These are phyloP conservation scores for Wilhelminamyces savonicus DNA, from an alignment of 805 yeast genomes.

Conservation along the genomic window DNA sequence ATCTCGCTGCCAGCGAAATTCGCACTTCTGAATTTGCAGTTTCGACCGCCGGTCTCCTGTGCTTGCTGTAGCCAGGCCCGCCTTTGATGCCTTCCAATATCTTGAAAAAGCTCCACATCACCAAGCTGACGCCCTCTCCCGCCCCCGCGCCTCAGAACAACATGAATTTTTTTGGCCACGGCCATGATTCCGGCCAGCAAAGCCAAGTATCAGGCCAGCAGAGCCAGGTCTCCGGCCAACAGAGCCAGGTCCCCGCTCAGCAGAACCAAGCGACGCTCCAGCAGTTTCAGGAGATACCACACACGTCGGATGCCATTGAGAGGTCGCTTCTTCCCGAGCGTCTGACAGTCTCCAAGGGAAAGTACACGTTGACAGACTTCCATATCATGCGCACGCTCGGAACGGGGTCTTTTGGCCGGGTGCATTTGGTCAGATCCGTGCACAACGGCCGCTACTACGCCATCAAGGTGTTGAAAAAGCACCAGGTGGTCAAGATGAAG, in stretches of 20 bases:
- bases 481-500: conserved; percentile 53
- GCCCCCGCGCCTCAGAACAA: conserved; percentile 10
- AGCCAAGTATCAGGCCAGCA: too few relatives aligned
- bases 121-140: conserved; percentile 15
- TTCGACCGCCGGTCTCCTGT: too few relatives aligned
- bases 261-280: too few relatives aligned
- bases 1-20: background rate
- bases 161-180: conserved; percentile 7
- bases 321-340: conserved; percentile 11
- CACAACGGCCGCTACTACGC: conserved; percentile 58
- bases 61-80: too few relatives aligned
- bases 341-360: conserved; percentile 40
- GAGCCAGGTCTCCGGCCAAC: too few relatives aligned
- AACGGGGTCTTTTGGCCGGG: conserved; percentile 58
- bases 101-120: conserved; percentile 29
- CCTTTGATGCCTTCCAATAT: conserved; percentile 17
- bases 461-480: conserved; percentile 52
- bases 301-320: background rate
- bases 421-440: conserved; percentile 50
- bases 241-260: too few relatives aligned
- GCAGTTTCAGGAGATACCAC: too few relatives aligned
- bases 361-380: conserved; percentile 50
- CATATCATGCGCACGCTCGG: conserved; percentile 53
- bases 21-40: too few relatives aligned
- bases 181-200: too few relatives aligned